Conservation (phyloP, 2,329 filamentous ascomycete genomes). For the Trichoderma cornu-damae region DNA sequence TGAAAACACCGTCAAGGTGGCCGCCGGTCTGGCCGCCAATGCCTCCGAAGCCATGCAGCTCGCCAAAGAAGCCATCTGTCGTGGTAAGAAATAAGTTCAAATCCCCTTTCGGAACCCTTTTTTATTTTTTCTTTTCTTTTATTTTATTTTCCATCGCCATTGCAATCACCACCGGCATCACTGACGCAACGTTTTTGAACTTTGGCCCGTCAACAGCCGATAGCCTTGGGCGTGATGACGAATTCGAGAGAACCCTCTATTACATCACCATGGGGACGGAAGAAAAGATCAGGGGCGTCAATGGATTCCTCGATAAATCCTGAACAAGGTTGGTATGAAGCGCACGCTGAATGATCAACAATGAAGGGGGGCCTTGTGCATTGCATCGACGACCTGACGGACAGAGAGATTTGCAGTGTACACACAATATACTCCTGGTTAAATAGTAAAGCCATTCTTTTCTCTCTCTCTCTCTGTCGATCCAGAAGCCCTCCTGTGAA, state of each 20-base stretch:
- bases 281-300: conserved; percentile 29
- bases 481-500: neutral
- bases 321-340: neutral
- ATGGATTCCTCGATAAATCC: conserved; percentile 28
- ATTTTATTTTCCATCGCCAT: no score
- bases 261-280: conserved; percentile 34
- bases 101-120: conserved; percentile 3
- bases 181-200: neutral
- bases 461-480: no score
- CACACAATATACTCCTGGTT: neutral
- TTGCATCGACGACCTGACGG: neutral
- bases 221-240: conserved; percentile 28
- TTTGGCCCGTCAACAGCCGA: conserved; percentile 23
- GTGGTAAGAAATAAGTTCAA: conserved; percentile 24
- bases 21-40: conserved; percentile 24
- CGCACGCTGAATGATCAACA: neutral
- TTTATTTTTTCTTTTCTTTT: no score
- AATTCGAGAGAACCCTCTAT: conserved; percentile 34
- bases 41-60: conserved; percentile 27
- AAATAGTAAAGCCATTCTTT: neutral
- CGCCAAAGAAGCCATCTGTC: conserved; percentile 30
- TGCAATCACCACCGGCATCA: neutral
- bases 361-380: neutral
- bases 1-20: conserved; percentile 25
- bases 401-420: neutral